These are phyloP conservation scores for Bertia moriformis DNA, from an alignment of 2,329 filamentous ascomycete species.

Conservation along the genomic window DNA sequence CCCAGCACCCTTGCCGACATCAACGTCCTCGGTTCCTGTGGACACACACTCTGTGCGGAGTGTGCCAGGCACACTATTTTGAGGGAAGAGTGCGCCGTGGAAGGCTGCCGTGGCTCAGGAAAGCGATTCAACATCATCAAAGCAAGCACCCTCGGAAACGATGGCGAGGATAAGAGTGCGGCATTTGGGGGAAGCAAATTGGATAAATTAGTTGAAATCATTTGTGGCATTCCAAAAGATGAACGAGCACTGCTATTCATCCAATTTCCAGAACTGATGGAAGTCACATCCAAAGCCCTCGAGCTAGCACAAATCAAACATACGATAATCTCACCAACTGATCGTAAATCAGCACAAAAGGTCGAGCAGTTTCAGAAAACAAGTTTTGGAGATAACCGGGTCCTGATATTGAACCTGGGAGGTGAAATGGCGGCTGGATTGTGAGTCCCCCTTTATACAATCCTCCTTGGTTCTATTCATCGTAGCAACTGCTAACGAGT, in stretches of 20 bases:
- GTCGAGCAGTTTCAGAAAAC: neutral
- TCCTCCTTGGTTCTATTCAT: neutral
- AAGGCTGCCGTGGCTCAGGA: constrained; percentile 22
- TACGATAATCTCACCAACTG: neutral
- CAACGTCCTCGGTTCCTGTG: constrained; percentile 29
- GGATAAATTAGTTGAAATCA: constrained; percentile 21
- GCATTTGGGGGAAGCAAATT: constrained; percentile 29
- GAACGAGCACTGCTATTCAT: constrained; percentile 8
- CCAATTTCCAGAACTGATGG: constrained; percentile 29
- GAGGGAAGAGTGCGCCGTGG: constrained; percentile 19
- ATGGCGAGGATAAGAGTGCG: constrained; percentile 6
- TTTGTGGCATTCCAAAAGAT: neutral
- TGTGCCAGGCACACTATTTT: constrained; percentile 15
- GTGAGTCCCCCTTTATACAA: constrained; percentile 26
- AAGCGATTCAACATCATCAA: constrained; percentile 22
- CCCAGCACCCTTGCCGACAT: neutral
- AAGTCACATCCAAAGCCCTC: constrained; percentile 18
- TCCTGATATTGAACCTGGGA: constrained; percentile 40
- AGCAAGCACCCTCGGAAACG: constrained; percentile 12
- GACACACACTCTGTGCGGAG: constrained; percentile 29
- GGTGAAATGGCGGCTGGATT: constrained; percentile 42
- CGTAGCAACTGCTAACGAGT: no score
- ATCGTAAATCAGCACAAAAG: no score
- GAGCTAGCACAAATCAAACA: constrained; percentile 1
- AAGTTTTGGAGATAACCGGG: constrained; percentile 22